phyloP scores from a whole-genome alignment of 1,284 basidiomycete species.

The Porogramme epimiltina region DNA sequence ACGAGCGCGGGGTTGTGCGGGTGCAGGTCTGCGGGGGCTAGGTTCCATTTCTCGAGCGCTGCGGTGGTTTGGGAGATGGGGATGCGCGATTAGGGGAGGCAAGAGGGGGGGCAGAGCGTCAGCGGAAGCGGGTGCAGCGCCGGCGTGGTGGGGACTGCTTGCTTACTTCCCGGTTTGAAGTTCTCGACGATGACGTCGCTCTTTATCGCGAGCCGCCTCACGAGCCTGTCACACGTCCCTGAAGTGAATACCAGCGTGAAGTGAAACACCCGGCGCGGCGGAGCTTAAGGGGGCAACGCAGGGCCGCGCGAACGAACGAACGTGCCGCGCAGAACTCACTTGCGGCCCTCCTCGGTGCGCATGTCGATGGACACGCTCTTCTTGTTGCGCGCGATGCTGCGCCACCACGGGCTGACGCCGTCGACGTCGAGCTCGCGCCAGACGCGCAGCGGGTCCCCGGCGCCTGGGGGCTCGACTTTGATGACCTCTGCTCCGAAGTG shows the following conservation, averaged over 20 bases:
- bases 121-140: conserved; percentile 1
- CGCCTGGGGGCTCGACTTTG: conserved; percentile 64
- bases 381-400: conserved; percentile 70
- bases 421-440: conserved; percentile 73
- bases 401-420: conserved; percentile 72
- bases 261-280: not conserved
- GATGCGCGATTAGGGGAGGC: no score
- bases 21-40: conserved; percentile 59
- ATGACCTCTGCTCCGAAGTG: conserved; percentile 74
- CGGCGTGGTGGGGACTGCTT: not conserved
- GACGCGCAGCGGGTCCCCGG: conserved; percentile 67
- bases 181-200: conserved; percentile 71
- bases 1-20: conserved; percentile 63
- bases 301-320: not conserved
- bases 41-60: conserved; percentile 71
- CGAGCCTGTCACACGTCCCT: conserved; percentile 43
- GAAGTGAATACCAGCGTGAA: not conserved
- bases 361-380: conserved; percentile 71
- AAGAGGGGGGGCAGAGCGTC: not conserved
- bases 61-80: no score
- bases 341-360: conserved; percentile 59
- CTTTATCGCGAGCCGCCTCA: conserved; percentile 59
- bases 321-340: conserved; percentile 46
- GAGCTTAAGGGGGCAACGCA: not conserved
- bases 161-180: conserved; percentile 72